Base-by-base conservation (phyloP, 2,329 filamentous ascomycete genomes). In the Pyrenophora graminea region DNA sequence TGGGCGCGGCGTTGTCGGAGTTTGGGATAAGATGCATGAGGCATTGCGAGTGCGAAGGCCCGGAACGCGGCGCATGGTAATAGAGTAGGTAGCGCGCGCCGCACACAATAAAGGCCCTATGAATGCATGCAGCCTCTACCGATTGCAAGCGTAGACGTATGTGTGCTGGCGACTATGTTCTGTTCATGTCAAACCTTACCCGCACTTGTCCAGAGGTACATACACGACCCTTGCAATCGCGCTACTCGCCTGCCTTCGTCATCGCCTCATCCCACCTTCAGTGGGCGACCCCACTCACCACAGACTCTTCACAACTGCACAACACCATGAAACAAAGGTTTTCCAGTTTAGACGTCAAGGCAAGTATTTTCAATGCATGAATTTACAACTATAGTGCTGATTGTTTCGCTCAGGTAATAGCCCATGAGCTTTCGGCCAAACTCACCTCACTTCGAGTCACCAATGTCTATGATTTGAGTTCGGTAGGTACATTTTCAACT, bases 381-480 rank as follows among this genome's bases (percentile, higher is more conserved):
- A 8, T 7, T 23, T 21, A 5, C 1, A 25, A 9, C 30, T 15
- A 13, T 33, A 25, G 9, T 8, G 18, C 51, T 62, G 45, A 59
- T 36, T 34, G 38, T 37, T 55, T 23, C 8, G 27, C 9, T 68
- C 19, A 96, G 90, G 91, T 96, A 75, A 95, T 97, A 70, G 89
- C 91, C 49, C 90, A 96, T 72, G 94, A 99, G 82, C 88, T 99
- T 56, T 87, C 91, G 53, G 79, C 83, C 57, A 84, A 82, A 59
- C 82, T 99, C 46, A 84, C 88, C 51, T 85, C 85, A 52, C 81
- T 97, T 56, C 89, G 94, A 58, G 83, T 97, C 43, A 85, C 90
- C 56, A 99, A 99, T 71, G 87, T 97, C 72, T 97, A 99, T 78
- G 94, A 99, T 73, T 85, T 99, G 53, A 96, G 91, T 56, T 91